A percentile compares a stretch with the other conserved stretches of the same genome.
Evolutionary conservation across 768 basidiomycete genomes (phyloP).

Genomic region (Plicaturopsis crispa): DNA sequence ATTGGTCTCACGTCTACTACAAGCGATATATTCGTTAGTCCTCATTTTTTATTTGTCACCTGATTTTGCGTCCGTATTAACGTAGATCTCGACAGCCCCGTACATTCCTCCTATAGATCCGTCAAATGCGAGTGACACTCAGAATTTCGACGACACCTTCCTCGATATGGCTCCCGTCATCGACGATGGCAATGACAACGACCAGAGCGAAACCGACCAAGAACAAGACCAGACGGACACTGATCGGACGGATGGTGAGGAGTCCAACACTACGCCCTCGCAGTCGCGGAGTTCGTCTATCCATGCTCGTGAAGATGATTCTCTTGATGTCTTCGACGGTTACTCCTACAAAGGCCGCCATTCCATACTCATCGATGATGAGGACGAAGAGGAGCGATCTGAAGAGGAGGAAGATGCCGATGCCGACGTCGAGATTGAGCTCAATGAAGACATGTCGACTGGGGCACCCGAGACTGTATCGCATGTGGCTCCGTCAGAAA

Average conservation of each 20-base stretch:
- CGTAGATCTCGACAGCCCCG: conserved; percentile 47
- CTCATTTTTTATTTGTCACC: conserved; percentile 6
- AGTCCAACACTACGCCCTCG: conserved; percentile 70
- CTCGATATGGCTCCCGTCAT: conserved; percentile 92
- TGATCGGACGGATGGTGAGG: conserved; percentile 68
- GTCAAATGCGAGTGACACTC: conserved; percentile 88
- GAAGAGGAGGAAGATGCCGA: conserved; percentile 1
- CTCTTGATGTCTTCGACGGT: conserved; percentile 82
- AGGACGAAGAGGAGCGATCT: conserved; percentile 30
- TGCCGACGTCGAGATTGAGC: conserved; percentile 19
- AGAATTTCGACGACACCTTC: conserved; percentile 97
- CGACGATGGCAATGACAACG: conserved; percentile 58
- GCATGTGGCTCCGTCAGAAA: conserved; percentile 10
- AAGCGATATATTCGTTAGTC: conserved; percentile 87
- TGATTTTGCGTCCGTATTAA: conserved; percentile 10
- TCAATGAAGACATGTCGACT: conserved; percentile 27
- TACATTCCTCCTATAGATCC: conserved; percentile 92
- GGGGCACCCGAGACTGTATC: conserved; percentile 8
- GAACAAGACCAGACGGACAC: conserved; percentile 58
- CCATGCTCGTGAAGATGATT: conserved; percentile 41
- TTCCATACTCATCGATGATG: conserved; percentile 71
- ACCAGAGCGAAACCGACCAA: conserved; percentile 60
- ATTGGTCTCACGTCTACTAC: conserved; percentile 91
- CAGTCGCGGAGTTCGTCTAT: conserved; percentile 75
- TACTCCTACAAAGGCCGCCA: conserved; percentile 89